Percentiles rank a stretch among this genome's conserved stretches.
Conservation (phyloP, 1,139 yeast genomes). For the Hemisphaericaspora xylanilytica region DNA sequence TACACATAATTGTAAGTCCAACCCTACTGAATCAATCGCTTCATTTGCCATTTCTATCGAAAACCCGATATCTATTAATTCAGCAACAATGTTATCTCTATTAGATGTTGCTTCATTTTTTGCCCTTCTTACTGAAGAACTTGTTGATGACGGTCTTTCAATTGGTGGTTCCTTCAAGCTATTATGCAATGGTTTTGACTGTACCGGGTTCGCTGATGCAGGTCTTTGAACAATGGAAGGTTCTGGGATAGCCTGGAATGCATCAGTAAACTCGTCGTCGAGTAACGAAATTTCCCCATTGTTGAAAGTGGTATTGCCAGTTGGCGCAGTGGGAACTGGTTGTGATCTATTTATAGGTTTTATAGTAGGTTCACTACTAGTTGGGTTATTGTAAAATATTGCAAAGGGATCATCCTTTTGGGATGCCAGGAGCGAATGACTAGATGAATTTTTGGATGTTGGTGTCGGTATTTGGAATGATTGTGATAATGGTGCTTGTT, state of each 20-base stretch:
- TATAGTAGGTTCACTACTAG: conserved; percentile 2
- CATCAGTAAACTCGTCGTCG: conserved; percentile 47
- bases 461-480: neutral
- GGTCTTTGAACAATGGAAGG: conserved; percentile 9
- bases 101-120: conserved; percentile 5
- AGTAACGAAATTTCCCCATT: conserved; percentile 21
- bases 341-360: neutral
- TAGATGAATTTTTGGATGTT: neutral
- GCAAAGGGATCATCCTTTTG: conserved; percentile 20
- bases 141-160: conserved; percentile 5
- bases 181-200: neutral
- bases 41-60: conserved; percentile 56
- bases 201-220: conserved; percentile 6
- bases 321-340: neutral
- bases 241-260: conserved; percentile 21
- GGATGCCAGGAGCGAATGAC: neutral
- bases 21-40: conserved; percentile 59
- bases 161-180: conserved; percentile 3
- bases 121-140: neutral
- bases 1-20: conserved; percentile 65
- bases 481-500: neutral
- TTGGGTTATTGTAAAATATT: conserved; percentile 11
- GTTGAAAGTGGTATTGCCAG: neutral
- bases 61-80: conserved; percentile 79
- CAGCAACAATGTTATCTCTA: conserved; percentile 60